phyloP scores from a whole-genome alignment of 441 rosid species.

The Mallotus japonicus region DNA sequence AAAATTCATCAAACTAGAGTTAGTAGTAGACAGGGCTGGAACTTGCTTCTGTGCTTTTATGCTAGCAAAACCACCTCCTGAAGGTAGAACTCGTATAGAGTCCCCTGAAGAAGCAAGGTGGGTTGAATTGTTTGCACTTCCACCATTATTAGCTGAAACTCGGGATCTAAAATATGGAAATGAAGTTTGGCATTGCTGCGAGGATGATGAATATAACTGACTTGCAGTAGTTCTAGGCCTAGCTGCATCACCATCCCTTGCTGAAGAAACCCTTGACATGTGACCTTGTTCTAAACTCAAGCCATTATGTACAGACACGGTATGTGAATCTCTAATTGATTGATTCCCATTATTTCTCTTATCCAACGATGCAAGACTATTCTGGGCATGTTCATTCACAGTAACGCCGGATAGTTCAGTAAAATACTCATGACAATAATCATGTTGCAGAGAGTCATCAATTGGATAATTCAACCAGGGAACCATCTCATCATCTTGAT shows the following conservation, averaged over 20 bases:
- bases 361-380: constrained; percentile 39
- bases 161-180: constrained; percentile 43
- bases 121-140: constrained; percentile 21
- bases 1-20: constrained; percentile 51
- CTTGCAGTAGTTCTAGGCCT: constrained; percentile 30
- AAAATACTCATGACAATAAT: constrained; percentile 56
- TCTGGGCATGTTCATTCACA: constrained; percentile 43
- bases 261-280: constrained; percentile 27
- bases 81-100: constrained; percentile 22
- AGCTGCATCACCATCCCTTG: constrained; percentile 26
- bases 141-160: constrained; percentile 30
- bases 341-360: constrained; percentile 34
- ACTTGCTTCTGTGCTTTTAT: constrained; percentile 40
- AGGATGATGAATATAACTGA: constrained; percentile 33
- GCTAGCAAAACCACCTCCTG: constrained; percentile 31
- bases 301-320: constrained; percentile 31
- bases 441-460: constrained; percentile 42
- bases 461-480: constrained; percentile 68
- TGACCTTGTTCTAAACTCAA: constrained; percentile 31
- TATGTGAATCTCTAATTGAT: constrained; percentile 25
- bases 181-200: constrained; percentile 37
- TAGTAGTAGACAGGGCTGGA: constrained; percentile 31
- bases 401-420: constrained; percentile 60
- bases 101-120: constrained; percentile 26
- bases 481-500: constrained; percentile 65